Percentiles rank a stretch among this genome's conserved stretches.
Evolutionary conservation across 768 basidiomycete genomes (phyloP).

Genomic region (Rhizopogon sp.): DNA sequence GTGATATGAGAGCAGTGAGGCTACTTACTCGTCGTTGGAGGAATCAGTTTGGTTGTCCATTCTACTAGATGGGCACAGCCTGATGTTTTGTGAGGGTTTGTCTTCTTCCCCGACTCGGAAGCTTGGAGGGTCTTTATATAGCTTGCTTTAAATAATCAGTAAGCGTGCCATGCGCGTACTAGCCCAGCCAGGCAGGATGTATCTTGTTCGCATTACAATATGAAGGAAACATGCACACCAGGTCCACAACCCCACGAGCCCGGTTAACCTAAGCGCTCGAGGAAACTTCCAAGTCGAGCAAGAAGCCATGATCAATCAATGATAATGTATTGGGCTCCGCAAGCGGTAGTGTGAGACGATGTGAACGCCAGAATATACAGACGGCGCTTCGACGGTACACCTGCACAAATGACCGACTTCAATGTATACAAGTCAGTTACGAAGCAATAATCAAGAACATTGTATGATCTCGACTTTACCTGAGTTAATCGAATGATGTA

Average conservation of each 20-base stretch:
- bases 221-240: not conserved
- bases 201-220: too few relatives aligned
- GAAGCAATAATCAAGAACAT: not conserved
- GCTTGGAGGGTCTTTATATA: not conserved
- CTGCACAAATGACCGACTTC: not conserved
- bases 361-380: too few relatives aligned
- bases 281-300: not conserved
- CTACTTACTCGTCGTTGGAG: not conserved
- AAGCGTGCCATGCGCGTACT: too few relatives aligned
- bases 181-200: not conserved
- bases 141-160: too few relatives aligned
- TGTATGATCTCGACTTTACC: too few relatives aligned
- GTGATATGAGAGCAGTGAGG: not conserved
- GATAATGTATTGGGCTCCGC: not conserved
- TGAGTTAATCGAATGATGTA: too few relatives aligned
- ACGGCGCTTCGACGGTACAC: not conserved
- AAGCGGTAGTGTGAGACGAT: not conserved
- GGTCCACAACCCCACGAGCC: too few relatives aligned
- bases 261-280: not conserved
- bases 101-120: too few relatives aligned
- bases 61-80: not conserved
- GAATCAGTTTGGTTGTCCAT: not conserved
- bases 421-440: too few relatives aligned
- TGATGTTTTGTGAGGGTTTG: not conserved
- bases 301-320: not conserved